These are phyloP conservation scores for Diaporthe australafricana DNA, from an alignment of 2,329 filamentous ascomycete genomes.

Conservation along the genomic window DNA sequence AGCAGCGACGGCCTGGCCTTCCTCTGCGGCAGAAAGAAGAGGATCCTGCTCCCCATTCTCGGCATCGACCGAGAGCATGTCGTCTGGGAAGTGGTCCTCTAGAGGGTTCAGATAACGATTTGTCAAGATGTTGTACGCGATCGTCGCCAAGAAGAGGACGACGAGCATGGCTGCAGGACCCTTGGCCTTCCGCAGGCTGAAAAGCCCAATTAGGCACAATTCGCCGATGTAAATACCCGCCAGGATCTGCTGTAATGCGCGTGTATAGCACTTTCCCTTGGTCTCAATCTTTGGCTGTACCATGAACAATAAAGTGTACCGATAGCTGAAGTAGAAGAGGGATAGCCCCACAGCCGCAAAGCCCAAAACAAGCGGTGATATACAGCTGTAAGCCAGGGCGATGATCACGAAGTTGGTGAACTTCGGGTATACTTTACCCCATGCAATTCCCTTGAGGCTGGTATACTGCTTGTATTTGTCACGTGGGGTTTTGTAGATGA, in stretches of 20 bases:
- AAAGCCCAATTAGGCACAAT: slow-evolving; percentile 84
- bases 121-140: slow-evolving; percentile 31
- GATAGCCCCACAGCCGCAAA: slow-evolving; percentile 83
- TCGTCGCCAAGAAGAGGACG: slow-evolving; percentile 30
- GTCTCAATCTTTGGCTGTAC: slow-evolving; percentile 83
- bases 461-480: slow-evolving; percentile 83
- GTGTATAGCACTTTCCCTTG: slow-evolving; percentile 87
- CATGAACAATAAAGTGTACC: slow-evolving; percentile 89
- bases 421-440: slow-evolving; percentile 81
- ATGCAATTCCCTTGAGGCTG: slow-evolving; percentile 74
- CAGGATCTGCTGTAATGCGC: slow-evolving; percentile 87
- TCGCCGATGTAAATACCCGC: slow-evolving; percentile 85
- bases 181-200: slow-evolving; percentile 64
- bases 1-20: slow-evolving; percentile 28
- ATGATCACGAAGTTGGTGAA: slow-evolving; percentile 82
- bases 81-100: slow-evolving; percentile 36
- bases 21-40: slow-evolving; percentile 31
- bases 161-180: slow-evolving; percentile 30
- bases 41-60: slow-evolving; percentile 30
- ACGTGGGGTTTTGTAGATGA: slow-evolving; percentile 80
- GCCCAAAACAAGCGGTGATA: slow-evolving; percentile 83
- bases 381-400: slow-evolving; percentile 82
- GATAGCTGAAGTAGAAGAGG: slow-evolving; percentile 86
- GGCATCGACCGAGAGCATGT: neutral
- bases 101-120: slow-evolving; percentile 36